These are phyloP conservation scores for Podospora sp. DNA, from an alignment of 495 filamentous ascomycete species.

Conservation along the genomic window DNA sequence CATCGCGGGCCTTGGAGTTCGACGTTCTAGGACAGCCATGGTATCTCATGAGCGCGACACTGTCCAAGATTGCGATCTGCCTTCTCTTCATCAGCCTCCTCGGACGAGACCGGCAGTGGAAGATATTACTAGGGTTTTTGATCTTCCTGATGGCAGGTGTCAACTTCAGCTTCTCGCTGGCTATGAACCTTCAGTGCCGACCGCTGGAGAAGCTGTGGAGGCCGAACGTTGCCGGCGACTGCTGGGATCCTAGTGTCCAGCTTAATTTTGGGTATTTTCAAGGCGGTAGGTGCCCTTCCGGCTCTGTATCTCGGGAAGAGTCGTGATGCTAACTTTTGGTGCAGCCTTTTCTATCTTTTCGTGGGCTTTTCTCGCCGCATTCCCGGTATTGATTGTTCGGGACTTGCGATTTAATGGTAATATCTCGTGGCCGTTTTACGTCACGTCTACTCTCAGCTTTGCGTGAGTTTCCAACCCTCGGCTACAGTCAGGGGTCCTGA, in stretches of 20 bases:
- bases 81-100: slow-evolving; percentile 38
- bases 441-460: slow-evolving; percentile 33
- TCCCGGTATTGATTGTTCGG: slow-evolving; percentile 35
- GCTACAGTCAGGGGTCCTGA: no score
- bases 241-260: slow-evolving; percentile 38
- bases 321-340: slow-evolving; percentile 3
- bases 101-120: slow-evolving; percentile 31
- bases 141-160: slow-evolving; percentile 38
- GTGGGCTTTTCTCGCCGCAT: slow-evolving; percentile 41
- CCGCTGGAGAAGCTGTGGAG: slow-evolving; percentile 43
- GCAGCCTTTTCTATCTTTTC: slow-evolving; percentile 41
- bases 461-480: slow-evolving; percentile 31
- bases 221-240: slow-evolving; percentile 29
- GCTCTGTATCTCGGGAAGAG: neutral
- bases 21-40: slow-evolving; percentile 41
- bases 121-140: slow-evolving; percentile 34
- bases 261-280: slow-evolving; percentile 43
- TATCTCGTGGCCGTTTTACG: slow-evolving; percentile 39
- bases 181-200: slow-evolving; percentile 40
- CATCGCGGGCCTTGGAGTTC: slow-evolving; percentile 36
- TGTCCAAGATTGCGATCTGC: slow-evolving; percentile 43
- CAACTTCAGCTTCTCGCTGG: slow-evolving; percentile 37
- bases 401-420: slow-evolving; percentile 33
- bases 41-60: slow-evolving; percentile 40
- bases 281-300: slow-evolving; percentile 30